Evolutionary conservation across 495 filamentous ascomycete genomes (phyloP), one percentile per base, ranked within the genome.

Genomic region (Pyrenopolyporus hunteri): DNA sequence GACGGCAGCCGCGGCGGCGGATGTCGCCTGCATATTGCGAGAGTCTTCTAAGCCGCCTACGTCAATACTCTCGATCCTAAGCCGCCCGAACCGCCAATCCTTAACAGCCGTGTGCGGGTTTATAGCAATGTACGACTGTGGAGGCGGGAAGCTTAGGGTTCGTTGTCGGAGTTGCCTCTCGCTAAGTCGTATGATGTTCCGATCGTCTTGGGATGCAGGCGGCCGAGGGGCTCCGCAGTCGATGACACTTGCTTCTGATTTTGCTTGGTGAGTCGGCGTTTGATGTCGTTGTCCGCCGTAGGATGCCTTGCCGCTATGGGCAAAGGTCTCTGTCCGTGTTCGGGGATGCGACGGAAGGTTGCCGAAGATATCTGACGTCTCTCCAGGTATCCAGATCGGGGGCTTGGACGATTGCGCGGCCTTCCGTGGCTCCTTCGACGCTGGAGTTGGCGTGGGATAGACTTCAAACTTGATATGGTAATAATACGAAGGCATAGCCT

Each of bases 401-500:
- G 36, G 14, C 7, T 54, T 20, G 52, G 13, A 11, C 7, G 53
- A 52, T 22, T 52, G 25, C 19, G 52, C 22, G n/a, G 26, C 22
- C 23, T 47, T 46, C 6, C 59, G 48, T 48, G 48, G 35, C 39
- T 22, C 45, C 23, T 20, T 58, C 46, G 42, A 51, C 26, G 52
- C 43, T 4, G 70, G 63, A 19, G 75, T 75, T 11, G 81, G 75
- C 49, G 79, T 74, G 57, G 83, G 72, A 73, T 88, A 88, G 47
- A 97, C 80, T 80, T 98, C 93, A 68, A 98, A 84, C 65, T 87
- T 86, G 23, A 98, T 72, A 68, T 98, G 93, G 67, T 93, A 98
- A 74, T 92, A 93, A 75, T 94, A 97, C 28, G 89, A 86, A 77
- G 90, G 89, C 92, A 79, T 77, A 74, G 72, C 72, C 62, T 71